phyloP scores from a whole-genome alignment of 1,139 yeast species.

The Blastobotrys malaysiensis region DNA sequence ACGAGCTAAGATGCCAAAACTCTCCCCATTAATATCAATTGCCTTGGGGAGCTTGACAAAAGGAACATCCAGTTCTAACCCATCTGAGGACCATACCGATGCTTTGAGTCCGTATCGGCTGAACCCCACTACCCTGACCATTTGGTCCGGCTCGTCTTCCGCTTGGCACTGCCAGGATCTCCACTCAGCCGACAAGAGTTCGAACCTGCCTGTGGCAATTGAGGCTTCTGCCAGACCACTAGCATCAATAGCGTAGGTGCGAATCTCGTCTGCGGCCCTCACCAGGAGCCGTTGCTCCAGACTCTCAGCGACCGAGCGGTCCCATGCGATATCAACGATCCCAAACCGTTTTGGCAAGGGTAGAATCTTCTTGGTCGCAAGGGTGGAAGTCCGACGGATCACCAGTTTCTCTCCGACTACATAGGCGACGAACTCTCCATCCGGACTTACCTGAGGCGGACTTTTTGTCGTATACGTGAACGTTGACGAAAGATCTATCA shows the following conservation, averaged over 20 bases:
- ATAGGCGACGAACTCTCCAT: conserved; percentile 22
- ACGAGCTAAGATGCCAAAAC: conserved; percentile 14
- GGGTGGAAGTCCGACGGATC: conserved; percentile 16
- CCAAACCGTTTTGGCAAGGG: conserved; percentile 18
- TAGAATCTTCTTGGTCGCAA: conserved; percentile 21
- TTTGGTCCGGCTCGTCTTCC: conserved; percentile 4
- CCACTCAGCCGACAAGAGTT: conserved; percentile 20
- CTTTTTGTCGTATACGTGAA: conserved; percentile 15
- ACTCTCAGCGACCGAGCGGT: conserved; percentile 12
- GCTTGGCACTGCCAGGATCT: conserved; percentile 13
- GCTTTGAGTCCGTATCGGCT: conserved; percentile 15
- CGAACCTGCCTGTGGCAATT: conserved; percentile 19
- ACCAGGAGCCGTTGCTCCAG: conserved; percentile 23
- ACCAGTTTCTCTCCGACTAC: conserved; percentile 20
- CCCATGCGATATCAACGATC: conserved; percentile 19
- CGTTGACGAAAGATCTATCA: conserved; percentile 13
- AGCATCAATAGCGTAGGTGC: conserved; percentile 16
- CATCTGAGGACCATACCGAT: conserved; percentile 22
- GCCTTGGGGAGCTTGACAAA: not conserved
- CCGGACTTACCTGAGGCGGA: conserved; percentile 19
- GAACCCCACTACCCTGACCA: conserved; percentile 17
- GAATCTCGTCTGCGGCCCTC: conserved; percentile 16
- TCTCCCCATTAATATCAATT: not conserved
- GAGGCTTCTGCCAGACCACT: conserved; percentile 10
- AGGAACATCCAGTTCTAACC: conserved; percentile 17